phyloP scores from a whole-genome alignment of 2,329 filamentous ascomycete species.

The Diaporthe humulicola region DNA sequence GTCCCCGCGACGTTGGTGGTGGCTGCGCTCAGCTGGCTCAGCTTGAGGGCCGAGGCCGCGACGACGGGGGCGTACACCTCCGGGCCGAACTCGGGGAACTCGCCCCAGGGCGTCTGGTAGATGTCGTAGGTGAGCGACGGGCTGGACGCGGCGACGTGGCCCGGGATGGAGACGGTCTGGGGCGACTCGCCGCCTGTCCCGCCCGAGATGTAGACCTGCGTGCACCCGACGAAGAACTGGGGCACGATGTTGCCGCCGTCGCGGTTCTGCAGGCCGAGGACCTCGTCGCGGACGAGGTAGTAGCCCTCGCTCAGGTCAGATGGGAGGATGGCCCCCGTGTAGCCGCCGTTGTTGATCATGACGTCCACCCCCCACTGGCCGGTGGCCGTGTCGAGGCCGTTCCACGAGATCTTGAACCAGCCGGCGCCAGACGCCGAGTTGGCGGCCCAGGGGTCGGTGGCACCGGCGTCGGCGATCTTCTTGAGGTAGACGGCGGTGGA shows the following conservation, averaged over 20 bases:
- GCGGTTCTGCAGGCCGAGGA: conserved; percentile 30
- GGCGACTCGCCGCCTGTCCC: conserved; percentile 9
- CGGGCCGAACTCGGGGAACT: conserved; percentile 31
- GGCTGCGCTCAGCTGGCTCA: not conserved
- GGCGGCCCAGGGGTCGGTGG: conserved; percentile 10
- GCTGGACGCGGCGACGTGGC: conserved; percentile 17
- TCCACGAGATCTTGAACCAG: conserved; percentile 32
- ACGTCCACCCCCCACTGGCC: conserved; percentile 20
- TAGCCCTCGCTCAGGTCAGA: conserved; percentile 13
- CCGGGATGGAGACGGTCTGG: conserved; percentile 5
- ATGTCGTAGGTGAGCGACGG: conserved; percentile 24
- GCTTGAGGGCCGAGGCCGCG: not conserved
- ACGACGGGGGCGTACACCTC: not conserved
- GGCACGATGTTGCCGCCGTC: conserved; percentile 27
- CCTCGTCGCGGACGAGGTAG: conserved; percentile 29
- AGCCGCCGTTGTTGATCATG: conserved; percentile 25
- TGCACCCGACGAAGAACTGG: conserved; percentile 23
- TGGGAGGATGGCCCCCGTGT: conserved; percentile 15
- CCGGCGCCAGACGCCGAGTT: not conserved
- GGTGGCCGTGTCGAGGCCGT: conserved; percentile 10
- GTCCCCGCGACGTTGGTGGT: not conserved
- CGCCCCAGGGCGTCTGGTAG: conserved; percentile 16
- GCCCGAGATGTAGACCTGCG: conserved; percentile 19
- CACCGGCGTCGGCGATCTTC: conserved; percentile 6
- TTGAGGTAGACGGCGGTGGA: conserved; percentile 28